Percentiles rank a stretch among this genome's conserved stretches.
Conservation (phyloP, 768 basidiomycete species). For the Tephrocybe rancida region DNA sequence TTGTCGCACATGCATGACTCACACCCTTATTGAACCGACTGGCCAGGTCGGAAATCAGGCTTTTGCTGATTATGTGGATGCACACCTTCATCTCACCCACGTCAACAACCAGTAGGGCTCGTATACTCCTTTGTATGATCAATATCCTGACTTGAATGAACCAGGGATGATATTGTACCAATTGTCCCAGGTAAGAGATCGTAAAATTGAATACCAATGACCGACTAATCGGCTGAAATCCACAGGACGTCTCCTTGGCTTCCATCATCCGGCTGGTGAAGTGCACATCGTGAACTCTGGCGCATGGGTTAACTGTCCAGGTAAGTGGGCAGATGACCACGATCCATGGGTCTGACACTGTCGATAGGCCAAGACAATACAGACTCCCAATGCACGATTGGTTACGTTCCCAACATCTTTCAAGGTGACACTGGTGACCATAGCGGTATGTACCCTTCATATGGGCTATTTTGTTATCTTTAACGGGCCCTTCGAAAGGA, state of each 20-base stretch:
- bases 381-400: constrained; percentile 18
- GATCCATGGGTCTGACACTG: background rate
- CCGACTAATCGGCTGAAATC: constrained; percentile 12
- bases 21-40: constrained; percentile 17
- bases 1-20: background rate
- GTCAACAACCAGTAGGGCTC: constrained; percentile 45
- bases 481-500: constrained; percentile 1
- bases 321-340: background rate
- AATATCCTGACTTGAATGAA: background rate
- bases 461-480: background rate
- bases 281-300: constrained; percentile 21
- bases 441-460: constrained; percentile 3
- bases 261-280: constrained; percentile 35
- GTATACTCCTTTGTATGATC: background rate
- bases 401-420: constrained; percentile 20
- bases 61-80: constrained; percentile 56
- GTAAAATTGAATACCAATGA: background rate
- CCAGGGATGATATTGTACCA: constrained; percentile 31
- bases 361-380: constrained; percentile 22
- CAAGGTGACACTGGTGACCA: constrained; percentile 17
- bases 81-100: constrained; percentile 39
- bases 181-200: constrained; percentile 28
- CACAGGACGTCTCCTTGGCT: constrained; percentile 35
- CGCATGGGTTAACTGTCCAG: constrained; percentile 22
- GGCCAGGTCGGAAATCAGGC: constrained; percentile 52